Evolutionary conservation across 2,329 filamentous ascomycete genomes (phyloP), one percentile per base, ranked within the genome.

Genomic region (Exophiala aquamarina): DNA sequence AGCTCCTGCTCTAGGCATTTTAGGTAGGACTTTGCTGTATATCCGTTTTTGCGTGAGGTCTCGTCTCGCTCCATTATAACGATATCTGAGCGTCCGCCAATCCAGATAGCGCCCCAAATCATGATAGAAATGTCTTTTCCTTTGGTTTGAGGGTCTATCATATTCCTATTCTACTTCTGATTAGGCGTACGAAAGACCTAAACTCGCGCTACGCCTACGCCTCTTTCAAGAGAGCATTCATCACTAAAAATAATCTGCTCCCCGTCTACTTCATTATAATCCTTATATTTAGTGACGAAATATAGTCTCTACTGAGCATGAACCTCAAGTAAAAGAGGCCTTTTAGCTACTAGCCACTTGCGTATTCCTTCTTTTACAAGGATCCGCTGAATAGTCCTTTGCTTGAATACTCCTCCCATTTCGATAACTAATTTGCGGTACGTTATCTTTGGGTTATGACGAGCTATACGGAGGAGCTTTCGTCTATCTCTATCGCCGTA

Each of bases 141-240:
- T 35, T 47, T 58, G 11, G 38, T 41, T 20, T 44, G 35, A 13
- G 52, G 29, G 4, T 48, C 39, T 23, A 61, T 49, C 35, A 54
- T 60, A 10, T 44, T 33, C 26, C 20, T 42, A 41, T 51, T 39
- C 43, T 34, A 62, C 47, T 58, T 55, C 37, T 61, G 23, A 9
- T 36, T 13, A n/a, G 44, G 42, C 11, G 39, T 47, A 9, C 49
- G 29, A 34, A 56, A 61, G 13, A 47, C 47, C 58, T 41, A 57
- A 23, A 15, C 20, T 18, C 21, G 18, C n/a, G 44, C 13, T 19
- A 41, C 47, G 13, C 50, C 47, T 44, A 28, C 46, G 19, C 59
- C 55, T 40, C 53, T 51, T 47, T 57, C 55, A 3, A 57, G 38
- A 4, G 51, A 57, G 41, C n/a, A n/a, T n/a, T n/a, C n/a, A n/a